These are phyloP conservation scores for Phytophthora pluvialis DNA, from an alignment of 352 stramenopile genomes.

Conservation along the genomic window DNA sequence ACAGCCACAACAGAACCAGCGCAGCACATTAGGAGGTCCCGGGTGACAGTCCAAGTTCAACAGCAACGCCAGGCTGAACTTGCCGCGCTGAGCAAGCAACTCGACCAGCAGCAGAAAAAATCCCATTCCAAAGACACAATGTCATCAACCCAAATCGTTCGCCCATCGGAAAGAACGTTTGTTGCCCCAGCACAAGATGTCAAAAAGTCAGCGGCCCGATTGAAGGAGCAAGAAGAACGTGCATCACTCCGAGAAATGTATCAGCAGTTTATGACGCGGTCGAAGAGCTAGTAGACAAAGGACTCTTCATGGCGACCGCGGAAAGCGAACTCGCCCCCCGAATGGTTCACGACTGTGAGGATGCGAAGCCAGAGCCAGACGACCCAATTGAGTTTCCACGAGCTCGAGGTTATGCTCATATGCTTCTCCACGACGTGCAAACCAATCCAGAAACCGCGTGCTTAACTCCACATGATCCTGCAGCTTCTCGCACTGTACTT, in stretches of 20 bases:
- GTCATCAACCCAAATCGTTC: conserved; percentile 8
- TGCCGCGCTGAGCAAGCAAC: conserved; percentile 29
- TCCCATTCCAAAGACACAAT: neutral
- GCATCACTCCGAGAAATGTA: conserved; percentile 32
- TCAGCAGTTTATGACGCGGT: conserved; percentile 31
- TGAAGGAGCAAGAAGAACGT: conserved; percentile 27
- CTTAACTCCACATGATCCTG: conserved; percentile 57
- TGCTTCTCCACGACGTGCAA: conserved; percentile 63
- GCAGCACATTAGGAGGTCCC: conserved; percentile 9
- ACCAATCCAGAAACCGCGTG: conserved; percentile 80
- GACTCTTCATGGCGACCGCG: conserved; percentile 22
- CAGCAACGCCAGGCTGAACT: conserved; percentile 54
- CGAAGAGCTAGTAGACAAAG: conserved; percentile 13
- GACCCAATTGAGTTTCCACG: conserved; percentile 68
- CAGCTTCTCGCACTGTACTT: conserved; percentile 34
- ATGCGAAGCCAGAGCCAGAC: conserved; percentile 45
- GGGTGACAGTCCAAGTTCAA: conserved; percentile 50
- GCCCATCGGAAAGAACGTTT: conserved; percentile 25
- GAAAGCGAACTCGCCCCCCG: conserved; percentile 49
- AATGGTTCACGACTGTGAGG: conserved; percentile 58
- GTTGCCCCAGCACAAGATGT: conserved; percentile 10
- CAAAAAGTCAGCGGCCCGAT: conserved; percentile 15
- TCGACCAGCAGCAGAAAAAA: conserved; percentile 19
- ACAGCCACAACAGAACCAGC: conserved; percentile 2
- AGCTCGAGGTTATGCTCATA: conserved; percentile 79